Evolutionary conservation across 2,329 filamentous ascomycete genomes (phyloP).

Genomic region (Colletotrichum somersetense): DNA sequence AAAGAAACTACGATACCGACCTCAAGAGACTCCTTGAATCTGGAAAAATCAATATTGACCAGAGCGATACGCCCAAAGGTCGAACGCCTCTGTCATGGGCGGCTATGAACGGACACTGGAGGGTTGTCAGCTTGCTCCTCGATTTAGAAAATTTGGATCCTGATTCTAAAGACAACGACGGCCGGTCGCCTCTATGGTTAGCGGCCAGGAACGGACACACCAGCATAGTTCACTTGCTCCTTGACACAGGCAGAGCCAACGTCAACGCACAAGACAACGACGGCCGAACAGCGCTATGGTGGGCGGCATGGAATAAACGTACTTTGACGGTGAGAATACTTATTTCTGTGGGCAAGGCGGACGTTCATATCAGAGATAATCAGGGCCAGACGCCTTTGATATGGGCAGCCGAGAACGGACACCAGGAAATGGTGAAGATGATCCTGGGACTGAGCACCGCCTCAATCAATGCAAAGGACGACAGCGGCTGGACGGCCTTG

Average conservation of each 20-base stretch:
- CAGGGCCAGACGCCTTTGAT: too few relatives aligned
- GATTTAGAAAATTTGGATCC: not conserved
- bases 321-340: too few relatives aligned
- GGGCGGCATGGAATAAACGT: too few relatives aligned
- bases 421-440: too few relatives aligned
- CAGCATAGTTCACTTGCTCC: not conserved
- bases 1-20: slow-evolving; percentile 16
- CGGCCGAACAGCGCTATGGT: not conserved
- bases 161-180: not conserved
- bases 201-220: not conserved
- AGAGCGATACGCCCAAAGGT: not conserved
- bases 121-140: not conserved
- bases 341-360: too few relatives aligned
- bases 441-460: too few relatives aligned
- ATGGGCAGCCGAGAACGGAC: too few relatives aligned
- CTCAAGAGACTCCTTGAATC: slow-evolving; percentile 29
- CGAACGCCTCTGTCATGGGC: slow-evolving; percentile 15
- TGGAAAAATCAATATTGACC: not conserved
- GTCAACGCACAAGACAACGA: not conserved
- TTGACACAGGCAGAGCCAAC: not conserved
- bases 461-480: not conserved
- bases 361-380: too few relatives aligned
- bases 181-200: not conserved
- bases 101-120: not conserved
- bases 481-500: too few relatives aligned